A percentile compares a stretch with the other conserved stretches of the same genome.
phyloP scores from a whole-genome alignment of 129 eudicot species.

The Mikania micrantha region DNA sequence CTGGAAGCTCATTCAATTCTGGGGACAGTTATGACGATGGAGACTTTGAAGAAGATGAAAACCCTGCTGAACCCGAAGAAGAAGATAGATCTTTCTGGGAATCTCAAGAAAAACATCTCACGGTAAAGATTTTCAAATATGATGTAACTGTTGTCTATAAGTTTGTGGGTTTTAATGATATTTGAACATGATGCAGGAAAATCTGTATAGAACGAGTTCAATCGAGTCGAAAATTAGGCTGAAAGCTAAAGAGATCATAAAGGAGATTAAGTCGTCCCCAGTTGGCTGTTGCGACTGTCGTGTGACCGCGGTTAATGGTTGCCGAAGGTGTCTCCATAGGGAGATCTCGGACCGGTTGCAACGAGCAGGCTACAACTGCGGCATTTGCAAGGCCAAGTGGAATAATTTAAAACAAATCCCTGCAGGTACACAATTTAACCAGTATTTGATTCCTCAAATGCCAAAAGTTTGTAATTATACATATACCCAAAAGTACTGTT shows the following conservation, averaged over 20 bases:
- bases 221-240: constrained; percentile 48
- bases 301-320: constrained; percentile 22
- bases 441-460: neutral
- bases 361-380: constrained; percentile 37
- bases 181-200: constrained; percentile 39
- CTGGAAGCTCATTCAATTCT: constrained; percentile 31
- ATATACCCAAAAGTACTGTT: no score
- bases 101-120: constrained; percentile 47
- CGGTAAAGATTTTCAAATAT: constrained; percentile 25
- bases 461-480: neutral
- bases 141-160: neutral
- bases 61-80: constrained; percentile 32
- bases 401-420: constrained; percentile 36
- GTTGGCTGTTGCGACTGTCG: constrained; percentile 32
- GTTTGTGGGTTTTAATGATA: neutral
- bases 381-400: constrained; percentile 75
- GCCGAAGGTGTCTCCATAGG: constrained; percentile 43
- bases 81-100: constrained; percentile 52
- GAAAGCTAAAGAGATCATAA: constrained; percentile 41
- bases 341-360: constrained; percentile 36
- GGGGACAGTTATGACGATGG: constrained; percentile 11
- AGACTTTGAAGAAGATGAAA: constrained; percentile 29
- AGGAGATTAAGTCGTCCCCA: constrained; percentile 29
- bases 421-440: constrained; percentile 37
- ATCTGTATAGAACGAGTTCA: constrained; percentile 42